A percentile compares a stretch with the other conserved stretches of the same genome.
These are phyloP conservation scores for Phanerodontia chrysosporium DNA, from an alignment of 768 basidiomycete species.

Conservation along the genomic window DNA sequence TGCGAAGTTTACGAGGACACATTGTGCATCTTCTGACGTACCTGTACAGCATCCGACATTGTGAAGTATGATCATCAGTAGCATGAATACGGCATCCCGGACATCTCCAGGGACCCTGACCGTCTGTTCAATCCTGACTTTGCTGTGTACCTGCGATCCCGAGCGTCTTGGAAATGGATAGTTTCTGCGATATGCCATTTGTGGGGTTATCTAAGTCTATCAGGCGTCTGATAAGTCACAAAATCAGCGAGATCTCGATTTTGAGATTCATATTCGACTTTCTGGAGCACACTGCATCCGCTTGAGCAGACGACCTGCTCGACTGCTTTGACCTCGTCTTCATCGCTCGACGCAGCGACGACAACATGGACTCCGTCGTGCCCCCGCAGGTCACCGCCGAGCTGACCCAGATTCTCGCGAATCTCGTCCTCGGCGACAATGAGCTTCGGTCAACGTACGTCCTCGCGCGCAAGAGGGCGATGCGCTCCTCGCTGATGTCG, in stretches of 20 bases:
- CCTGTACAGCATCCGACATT: not conserved
- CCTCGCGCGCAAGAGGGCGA: not conserved
- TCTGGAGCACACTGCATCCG: not conserved
- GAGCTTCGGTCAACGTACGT: slow-evolving; percentile 67
- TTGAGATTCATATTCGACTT: not conserved
- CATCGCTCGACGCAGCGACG: not conserved
- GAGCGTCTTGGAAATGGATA: not conserved
- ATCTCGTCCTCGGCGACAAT: slow-evolving; percentile 82
- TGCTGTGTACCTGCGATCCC: not conserved
- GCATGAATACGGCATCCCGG: not conserved
- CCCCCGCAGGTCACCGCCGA: slow-evolving; percentile 70
- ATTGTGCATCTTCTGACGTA: no score
- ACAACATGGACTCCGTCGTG: slow-evolving; percentile 25
- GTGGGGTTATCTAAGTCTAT: not conserved
- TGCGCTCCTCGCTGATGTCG: slow-evolving; percentile 1
- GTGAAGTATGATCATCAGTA: not conserved
- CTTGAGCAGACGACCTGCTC: not conserved
- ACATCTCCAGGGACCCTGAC: no score
- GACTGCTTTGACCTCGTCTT: not conserved
- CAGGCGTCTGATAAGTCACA: not conserved
- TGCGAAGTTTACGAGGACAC: no score
- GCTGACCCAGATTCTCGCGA: slow-evolving; percentile 80
- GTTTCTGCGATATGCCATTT: not conserved
- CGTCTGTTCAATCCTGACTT: not conserved
- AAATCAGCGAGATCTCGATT: not conserved